A percentile compares a stretch with the other conserved stretches of the same genome.
These are phyloP conservation scores for Elsinoe perseae DNA, from an alignment of 2,329 filamentous ascomycete species.

Conservation along the genomic window DNA sequence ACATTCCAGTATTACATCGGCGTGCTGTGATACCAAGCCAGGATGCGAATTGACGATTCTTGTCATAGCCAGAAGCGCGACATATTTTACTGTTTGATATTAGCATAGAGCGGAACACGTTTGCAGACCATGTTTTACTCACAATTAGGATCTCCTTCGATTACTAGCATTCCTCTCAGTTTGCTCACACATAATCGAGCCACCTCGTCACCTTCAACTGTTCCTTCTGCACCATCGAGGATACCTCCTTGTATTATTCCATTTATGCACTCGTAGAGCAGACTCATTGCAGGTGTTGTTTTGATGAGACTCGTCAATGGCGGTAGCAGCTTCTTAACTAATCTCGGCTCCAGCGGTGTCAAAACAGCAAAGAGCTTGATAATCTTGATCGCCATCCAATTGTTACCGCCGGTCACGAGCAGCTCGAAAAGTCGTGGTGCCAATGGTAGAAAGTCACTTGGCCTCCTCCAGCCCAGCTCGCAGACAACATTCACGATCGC, in stretches of 20 bases:
- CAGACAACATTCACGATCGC: slow-evolving; percentile 96
- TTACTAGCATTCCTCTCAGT: slow-evolving; percentile 84
- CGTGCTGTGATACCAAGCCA: slow-evolving; percentile 79
- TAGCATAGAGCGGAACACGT: not conserved
- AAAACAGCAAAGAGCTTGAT: slow-evolving; percentile 97
- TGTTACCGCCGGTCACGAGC: slow-evolving; percentile 84
- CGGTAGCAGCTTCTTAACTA: slow-evolving; percentile 84
- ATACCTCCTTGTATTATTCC: slow-evolving; percentile 97
- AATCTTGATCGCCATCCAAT: slow-evolving; percentile 99
- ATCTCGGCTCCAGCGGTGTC: slow-evolving; percentile 81
- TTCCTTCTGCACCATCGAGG: slow-evolving; percentile 70
- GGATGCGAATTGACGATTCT: slow-evolving; percentile 87
- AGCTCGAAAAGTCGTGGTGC: slow-evolving; percentile 89
- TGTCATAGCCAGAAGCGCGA: slow-evolving; percentile 89
- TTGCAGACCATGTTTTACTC: slow-evolving; percentile 36
- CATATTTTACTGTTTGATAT: slow-evolving; percentile 71
- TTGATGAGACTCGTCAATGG: slow-evolving; percentile 88
- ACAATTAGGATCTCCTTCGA: slow-evolving; percentile 90
- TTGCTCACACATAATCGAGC: slow-evolving; percentile 88
- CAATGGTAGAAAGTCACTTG: slow-evolving; percentile 85
- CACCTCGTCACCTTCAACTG: slow-evolving; percentile 79
- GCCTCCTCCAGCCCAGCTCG: slow-evolving; percentile 87
- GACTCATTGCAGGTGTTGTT: slow-evolving; percentile 94
- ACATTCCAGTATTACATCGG: slow-evolving; percentile 93
- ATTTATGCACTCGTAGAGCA: slow-evolving; percentile 96